These are phyloP conservation scores for Septoria petroselini DNA, from an alignment of 2,329 filamentous ascomycete genomes.

Conservation along the genomic window DNA sequence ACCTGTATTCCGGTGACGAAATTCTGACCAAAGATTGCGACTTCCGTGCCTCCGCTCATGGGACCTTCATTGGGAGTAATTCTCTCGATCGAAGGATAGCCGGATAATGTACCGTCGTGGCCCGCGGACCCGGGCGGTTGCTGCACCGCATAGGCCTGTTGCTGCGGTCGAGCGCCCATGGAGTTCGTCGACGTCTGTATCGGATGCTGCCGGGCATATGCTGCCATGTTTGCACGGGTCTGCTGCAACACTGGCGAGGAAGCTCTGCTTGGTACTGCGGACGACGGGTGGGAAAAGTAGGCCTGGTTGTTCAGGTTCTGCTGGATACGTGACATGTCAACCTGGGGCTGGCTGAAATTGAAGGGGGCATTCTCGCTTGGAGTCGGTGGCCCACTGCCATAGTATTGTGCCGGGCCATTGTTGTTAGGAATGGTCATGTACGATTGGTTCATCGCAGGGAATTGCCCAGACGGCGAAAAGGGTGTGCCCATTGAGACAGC, in stretches of 20 bases:
- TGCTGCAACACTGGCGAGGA: conserved; percentile 60
- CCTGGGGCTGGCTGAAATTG: conserved; percentile 29
- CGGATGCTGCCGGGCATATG: conserved; percentile 34
- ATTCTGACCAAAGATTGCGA: conserved; percentile 75
- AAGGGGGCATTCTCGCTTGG: conserved; percentile 31
- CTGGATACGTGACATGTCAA: conserved; percentile 27
- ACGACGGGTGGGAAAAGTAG: conserved; percentile 36
- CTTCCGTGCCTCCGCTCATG: conserved; percentile 78
- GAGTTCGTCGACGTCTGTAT: conserved; percentile 33
- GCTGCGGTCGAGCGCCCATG: conserved; percentile 16
- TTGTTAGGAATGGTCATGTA: conserved; percentile 38
- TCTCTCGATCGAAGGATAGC: conserved; percentile 18
- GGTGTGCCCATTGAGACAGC: conserved; percentile 32
- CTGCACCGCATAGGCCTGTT: conserved; percentile 21
- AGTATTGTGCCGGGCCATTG: conserved; percentile 31
- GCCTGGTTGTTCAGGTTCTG: conserved; percentile 29
- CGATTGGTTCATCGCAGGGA: conserved; percentile 29
- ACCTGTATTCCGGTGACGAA: conserved; percentile 79
- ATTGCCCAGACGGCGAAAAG: conserved; percentile 44
- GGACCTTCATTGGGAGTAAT: conserved; percentile 81
- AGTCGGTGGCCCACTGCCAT: conserved; percentile 35
- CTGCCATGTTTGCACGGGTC: conserved; percentile 36
- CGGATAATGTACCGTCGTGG: conserved; percentile 15
- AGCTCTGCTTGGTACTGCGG: conserved; percentile 61
- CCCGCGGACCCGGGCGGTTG: conserved; percentile 19